phyloP scores from a whole-genome alignment of 2,329 filamentous ascomycete genomes.

The Aspergillus fischeri region DNA sequence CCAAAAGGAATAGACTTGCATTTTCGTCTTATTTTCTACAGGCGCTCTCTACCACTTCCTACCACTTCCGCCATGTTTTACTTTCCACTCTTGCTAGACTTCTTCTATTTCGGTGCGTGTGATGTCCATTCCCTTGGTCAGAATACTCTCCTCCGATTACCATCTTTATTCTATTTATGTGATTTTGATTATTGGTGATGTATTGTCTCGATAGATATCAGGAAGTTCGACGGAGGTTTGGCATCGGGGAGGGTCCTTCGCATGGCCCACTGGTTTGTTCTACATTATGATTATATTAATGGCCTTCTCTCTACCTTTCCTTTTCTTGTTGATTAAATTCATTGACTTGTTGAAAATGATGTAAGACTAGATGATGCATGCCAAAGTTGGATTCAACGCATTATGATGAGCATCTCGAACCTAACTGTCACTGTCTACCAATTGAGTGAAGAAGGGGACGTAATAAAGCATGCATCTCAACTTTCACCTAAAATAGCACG shows the following conservation, averaged over 20 bases:
- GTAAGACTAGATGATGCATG: not conserved
- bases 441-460: too few relatives aligned
- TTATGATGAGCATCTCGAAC: not conserved
- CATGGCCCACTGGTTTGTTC: not conserved
- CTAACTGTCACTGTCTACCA: not conserved
- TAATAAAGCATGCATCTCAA: too few relatives aligned
- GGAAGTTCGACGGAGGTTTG: not conserved
- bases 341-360: not conserved
- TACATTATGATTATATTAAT: not conserved
- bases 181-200: not conserved
- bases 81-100: constrained; percentile 10
- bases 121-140: not conserved
- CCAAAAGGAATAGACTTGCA: not conserved
- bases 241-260: not conserved
- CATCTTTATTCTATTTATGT: not conserved
- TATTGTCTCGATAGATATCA: not conserved
- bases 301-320: not conserved
- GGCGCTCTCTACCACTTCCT: not conserved
- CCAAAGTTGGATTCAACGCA: not conserved
- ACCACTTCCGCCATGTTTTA: constrained; percentile 10
- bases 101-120: not conserved
- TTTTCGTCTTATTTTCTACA: not conserved
- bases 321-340: not conserved
- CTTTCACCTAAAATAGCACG: too few relatives aligned
- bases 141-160: not conserved